Base-by-base conservation (phyloP, 169 alveolate genomes). In the Plasmodium relictum region DNA sequence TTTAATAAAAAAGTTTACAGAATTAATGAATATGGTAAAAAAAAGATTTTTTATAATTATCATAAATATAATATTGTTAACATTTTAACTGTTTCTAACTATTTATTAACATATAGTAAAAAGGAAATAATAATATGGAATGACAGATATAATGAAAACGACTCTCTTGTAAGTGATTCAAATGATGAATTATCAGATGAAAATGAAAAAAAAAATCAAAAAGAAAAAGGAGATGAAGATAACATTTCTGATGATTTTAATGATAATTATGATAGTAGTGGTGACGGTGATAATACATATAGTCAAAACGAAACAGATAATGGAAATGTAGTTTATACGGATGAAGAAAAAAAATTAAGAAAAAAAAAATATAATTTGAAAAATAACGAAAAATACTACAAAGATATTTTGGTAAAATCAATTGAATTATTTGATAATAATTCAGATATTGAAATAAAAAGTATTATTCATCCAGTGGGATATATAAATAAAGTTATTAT, bases 401-500 rank as follows among this genome's bases (percentile, higher is more conserved):
- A 31, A 5, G 58, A 86, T 74, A 68, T 85, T 63, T 42, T 85
- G 3, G 92, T 91, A 88, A 63, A 37, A 69, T 72, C 74, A 7
- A 61, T 76, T 6, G 69, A 20, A 41, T 63, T 92, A 22, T 86
- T 93, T 22, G 73, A 74, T 16, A 44, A 76, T 52, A 50, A 70
- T 24, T 93, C 92, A 5, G 66, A 73, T 52, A 26, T 78, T 37
- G 88, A 63, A 52, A 63, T 93, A 9, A 85, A 72, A 42, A n/a
- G 54, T 44, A 74, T 89, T 39, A 4, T 92, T 37, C 95, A 93
- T n/a, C 94, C 93, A 20, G 71, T 26, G 9, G 96, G 95, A 26
- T 88, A 92, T 69, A 91, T 54, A 61, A 92, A 93, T 74, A 93
- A 93, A 74, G 93, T 88, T 26, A 74, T 93, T 22, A 69, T 93